Evolutionary conservation across 2,329 filamentous ascomycete genomes (phyloP), one percentile per base, ranked within the genome.

Genomic region (Neofusicoccum sp.): DNA sequence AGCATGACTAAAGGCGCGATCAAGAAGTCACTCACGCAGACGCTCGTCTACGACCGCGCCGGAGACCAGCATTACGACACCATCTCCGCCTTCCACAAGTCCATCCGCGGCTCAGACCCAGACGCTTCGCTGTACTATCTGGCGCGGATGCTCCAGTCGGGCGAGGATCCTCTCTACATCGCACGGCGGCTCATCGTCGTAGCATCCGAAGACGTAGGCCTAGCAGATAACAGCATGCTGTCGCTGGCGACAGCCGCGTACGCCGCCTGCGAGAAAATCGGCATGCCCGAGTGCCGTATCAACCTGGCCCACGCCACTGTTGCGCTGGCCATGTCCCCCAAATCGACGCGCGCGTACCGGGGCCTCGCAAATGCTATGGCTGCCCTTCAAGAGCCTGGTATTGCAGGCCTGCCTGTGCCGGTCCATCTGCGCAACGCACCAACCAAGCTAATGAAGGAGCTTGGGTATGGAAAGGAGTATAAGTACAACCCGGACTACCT

Each of bases 31-130:
- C 81, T 99, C 8, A 98, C 93, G 2, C 93, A 93, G 71, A 98
- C 93, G 0, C 81, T 98, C 1, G 92, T 98, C 12, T 98, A 98
- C 76, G 95, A 99, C 75, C 87, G 95, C 59, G 90, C 90, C 0
- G 93, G 95, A 57, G 95, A 99, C 75, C 91, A 96, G 73, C 95
- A 98, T 77, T 99, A 98, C 78, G 93, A 99, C 72, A 95, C 90
- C 58, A 98, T 99, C 69, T 96, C 91, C 0, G 95, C 95, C 31
- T 95, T 98, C 68, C 95, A 98, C 82, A 99, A 99, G 70, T 92
- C 92, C 2, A 88, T 98, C 8, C 89, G 95, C 47, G 95, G 95
- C 41, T 89, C 86, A 60, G 88, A 97, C 69, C 76, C 93, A 0
- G 90, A 98, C 73, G 95, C 93, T 0, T 84, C 93, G 0, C 82